Base-by-base conservation (phyloP, 1,284 basidiomycete species). In the Cutaneotrichosporon curvatum region DNA sequence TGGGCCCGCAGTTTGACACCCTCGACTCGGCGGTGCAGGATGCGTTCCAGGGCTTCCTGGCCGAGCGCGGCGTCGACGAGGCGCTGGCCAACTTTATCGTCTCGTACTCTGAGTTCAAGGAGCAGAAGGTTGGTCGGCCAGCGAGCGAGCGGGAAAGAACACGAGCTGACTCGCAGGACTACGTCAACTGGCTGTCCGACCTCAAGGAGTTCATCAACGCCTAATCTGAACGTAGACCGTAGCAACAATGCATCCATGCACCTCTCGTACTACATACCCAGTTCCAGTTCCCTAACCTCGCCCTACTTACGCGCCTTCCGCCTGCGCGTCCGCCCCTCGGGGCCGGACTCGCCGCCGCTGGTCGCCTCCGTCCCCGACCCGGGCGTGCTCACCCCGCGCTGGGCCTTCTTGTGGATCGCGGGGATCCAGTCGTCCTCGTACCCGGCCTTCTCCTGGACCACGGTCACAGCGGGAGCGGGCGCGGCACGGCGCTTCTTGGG, bases 401-500 rank as follows among this genome's bases (percentile, higher is more conserved):
- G n/a, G 25, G 41, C 41, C 56, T 47, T 84, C 74, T 81, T 85
- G 60, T 90, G 87, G 60, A 87, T 83, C 58, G 82, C 83, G 15
- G 88, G 88, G 60, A 92, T 91, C 88, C 88, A 92, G 62, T 91
- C 87, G 65, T 91, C 87, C 61, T 88, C 81, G 60, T 90, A 90
- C 48, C 81, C 79, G n/a, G 81, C 82, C 35, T 78, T 76, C n/a
- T 82, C 79, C 10, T 79, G 73, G 50, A 79, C 80, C 49, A 79
- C 60, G 15, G 57, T 47, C 34, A 79, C 61, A 6, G 58, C 51
- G 34, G 56, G 51, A n/a, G 54, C 50, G 39, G 56, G 55, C 33
- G 33, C 38, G 45, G 79, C 76, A 36, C 61, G 59, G 49, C 55
- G 55, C 48, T 62, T 63, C 48, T 54, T 47, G 25, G 8, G 8